Evolutionary conservation across 192 early-diverging fungal species (phyloP).

Genomic region (Coemansia sp.): DNA sequence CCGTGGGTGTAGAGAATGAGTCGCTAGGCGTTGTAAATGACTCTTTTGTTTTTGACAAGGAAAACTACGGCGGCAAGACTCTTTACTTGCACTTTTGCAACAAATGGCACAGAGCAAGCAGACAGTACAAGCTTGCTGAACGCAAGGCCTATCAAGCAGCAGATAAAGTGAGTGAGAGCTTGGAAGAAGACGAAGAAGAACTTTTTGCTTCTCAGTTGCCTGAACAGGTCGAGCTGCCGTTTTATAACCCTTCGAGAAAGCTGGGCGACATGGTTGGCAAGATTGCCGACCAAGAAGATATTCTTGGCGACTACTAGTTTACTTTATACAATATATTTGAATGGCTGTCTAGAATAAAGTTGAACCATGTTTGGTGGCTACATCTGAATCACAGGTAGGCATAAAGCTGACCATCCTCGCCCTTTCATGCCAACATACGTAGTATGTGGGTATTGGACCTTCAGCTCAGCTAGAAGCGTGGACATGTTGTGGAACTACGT

Average conservation of each 20-base stretch:
- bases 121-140: no score
- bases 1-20: no score
- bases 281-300: background rate
- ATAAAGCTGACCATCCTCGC: no score
- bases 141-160: background rate
- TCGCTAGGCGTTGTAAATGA: no score
- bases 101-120: no score
- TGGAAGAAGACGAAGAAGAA: background rate
- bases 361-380: background rate
- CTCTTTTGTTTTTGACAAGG: no score
- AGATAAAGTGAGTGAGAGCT: background rate
- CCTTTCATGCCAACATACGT: no score
- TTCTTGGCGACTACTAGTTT: background rate
- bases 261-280: background rate
- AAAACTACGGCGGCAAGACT: no score
- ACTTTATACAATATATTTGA: background rate
- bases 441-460: no score
- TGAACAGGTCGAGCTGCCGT: background rate
- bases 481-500: no score
- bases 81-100: no score
- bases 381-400: background rate
- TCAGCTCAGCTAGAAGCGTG: no score
- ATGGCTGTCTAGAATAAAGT: background rate
- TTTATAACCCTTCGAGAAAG: background rate
- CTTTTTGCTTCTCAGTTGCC: background rate